phyloP scores from a whole-genome alignment of 2,329 filamentous ascomycete species.

The Verticillium alfalfae region DNA sequence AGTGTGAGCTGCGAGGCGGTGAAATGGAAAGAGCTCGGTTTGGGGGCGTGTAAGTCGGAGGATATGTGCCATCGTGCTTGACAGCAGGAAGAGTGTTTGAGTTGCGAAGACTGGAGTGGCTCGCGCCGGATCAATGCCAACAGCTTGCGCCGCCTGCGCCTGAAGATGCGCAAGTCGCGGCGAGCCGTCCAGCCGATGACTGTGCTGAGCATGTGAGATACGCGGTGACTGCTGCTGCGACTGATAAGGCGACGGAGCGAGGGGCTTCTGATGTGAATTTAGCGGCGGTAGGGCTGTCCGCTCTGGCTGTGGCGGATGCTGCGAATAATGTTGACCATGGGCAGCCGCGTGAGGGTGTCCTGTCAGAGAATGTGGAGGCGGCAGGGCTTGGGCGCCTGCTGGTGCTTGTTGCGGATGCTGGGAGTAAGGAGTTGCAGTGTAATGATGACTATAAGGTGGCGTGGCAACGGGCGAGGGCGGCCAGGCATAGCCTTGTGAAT shows the following conservation, averaged over 20 bases:
- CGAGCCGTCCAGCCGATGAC: slow-evolving; percentile 23
- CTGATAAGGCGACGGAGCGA: slow-evolving; percentile 22
- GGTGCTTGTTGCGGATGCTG: slow-evolving; percentile 17
- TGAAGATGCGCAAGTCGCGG: slow-evolving; percentile 40
- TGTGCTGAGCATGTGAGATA: slow-evolving; percentile 9
- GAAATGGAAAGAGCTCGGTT: slow-evolving; percentile 41
- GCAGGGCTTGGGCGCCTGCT: slow-evolving; percentile 3
- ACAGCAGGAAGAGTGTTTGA: slow-evolving; percentile 39
- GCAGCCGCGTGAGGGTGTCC: slow-evolving; percentile 19
- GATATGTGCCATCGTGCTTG: slow-evolving; percentile 16
- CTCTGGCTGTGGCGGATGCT: slow-evolving; percentile 19
- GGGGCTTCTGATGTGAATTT: slow-evolving; percentile 21
- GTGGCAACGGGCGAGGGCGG: slow-evolving; percentile 51
- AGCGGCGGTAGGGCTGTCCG: slow-evolving; percentile 30
- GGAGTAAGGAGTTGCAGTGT: slow-evolving; percentile 29
- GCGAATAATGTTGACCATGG: slow-evolving; percentile 22
- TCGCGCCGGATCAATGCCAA: slow-evolving; percentile 8
- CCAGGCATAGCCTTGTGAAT: slow-evolving; percentile 39
- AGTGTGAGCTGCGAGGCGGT: slow-evolving; percentile 36
- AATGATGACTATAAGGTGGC: slow-evolving; percentile 47
- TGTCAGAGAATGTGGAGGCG: slow-evolving; percentile 15
- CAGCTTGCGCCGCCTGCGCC: slow-evolving; percentile 26
- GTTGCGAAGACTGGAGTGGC: slow-evolving; percentile 30
- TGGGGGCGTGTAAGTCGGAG: slow-evolving; percentile 32
- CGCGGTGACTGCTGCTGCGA: slow-evolving; percentile 24